Conservation (phyloP, 495 filamentous ascomycete species). For the Podospora pseudopauciseta region DNA sequence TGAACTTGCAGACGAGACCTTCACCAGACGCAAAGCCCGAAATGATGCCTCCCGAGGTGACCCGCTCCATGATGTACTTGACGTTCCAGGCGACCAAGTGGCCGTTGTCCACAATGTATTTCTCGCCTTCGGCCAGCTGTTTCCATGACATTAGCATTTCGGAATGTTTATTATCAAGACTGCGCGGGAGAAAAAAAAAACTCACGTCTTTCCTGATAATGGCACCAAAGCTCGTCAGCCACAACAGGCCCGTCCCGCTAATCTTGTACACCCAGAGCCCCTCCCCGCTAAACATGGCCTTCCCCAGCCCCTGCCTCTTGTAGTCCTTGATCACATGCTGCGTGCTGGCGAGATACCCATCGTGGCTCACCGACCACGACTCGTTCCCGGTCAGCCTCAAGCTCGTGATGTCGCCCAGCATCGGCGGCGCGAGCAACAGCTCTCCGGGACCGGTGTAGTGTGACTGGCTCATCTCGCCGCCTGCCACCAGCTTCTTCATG, state of each 20-base stretch:
- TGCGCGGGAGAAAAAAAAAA: constrained; percentile 17
- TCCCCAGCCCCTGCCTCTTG: constrained; percentile 80
- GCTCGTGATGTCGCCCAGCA: constrained; percentile 81
- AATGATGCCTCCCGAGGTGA: constrained; percentile 84
- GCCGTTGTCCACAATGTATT: constrained; percentile 91
- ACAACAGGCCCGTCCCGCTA: constrained; percentile 71
- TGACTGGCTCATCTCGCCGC: constrained; percentile 75
- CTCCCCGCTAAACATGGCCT: constrained; percentile 91
- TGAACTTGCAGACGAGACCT: constrained; percentile 90
- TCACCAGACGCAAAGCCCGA: constrained; percentile 74
- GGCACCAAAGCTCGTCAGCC: constrained; percentile 89
- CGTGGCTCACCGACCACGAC: constrained; percentile 76
- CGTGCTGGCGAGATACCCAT: constrained; percentile 75
- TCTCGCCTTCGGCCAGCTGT: constrained; percentile 71
- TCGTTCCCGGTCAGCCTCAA: constrained; percentile 66
- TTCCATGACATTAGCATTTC: not conserved
- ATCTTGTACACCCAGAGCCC: constrained; percentile 91
- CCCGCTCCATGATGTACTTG: constrained; percentile 84
- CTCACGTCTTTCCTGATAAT: constrained; percentile 93
- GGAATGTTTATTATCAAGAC: not conserved
- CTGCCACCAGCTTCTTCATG: constrained; percentile 78
- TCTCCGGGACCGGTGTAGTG: constrained; percentile 90
- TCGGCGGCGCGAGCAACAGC: constrained; percentile 72
- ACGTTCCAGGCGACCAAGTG: constrained; percentile 98
- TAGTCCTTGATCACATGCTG: constrained; percentile 77